Conservation (phyloP, 345 rosid genomes). For the Balakata baccata region DNA sequence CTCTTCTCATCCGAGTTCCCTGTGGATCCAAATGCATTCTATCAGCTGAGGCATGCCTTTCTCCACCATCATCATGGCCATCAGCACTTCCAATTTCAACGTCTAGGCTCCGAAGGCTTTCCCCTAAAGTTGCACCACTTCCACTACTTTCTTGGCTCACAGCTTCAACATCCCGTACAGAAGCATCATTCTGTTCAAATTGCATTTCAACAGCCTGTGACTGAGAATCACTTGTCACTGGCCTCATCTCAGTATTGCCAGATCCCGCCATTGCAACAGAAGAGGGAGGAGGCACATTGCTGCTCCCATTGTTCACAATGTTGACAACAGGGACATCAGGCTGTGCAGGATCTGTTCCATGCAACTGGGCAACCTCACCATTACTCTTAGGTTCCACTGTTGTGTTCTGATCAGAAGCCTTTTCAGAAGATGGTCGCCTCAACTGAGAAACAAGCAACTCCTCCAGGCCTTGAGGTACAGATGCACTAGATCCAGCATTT, state of each 20-base stretch:
- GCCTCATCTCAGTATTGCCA: conserved; percentile 44
- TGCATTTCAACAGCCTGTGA: conserved; percentile 83
- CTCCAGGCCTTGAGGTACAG: conserved; percentile 89
- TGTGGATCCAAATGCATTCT: conserved; percentile 53
- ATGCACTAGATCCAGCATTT: conserved; percentile 65
- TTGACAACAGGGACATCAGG: conserved; percentile 50
- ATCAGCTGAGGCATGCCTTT: conserved; percentile 72
- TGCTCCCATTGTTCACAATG: conserved; percentile 43
- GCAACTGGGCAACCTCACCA: conserved; percentile 38
- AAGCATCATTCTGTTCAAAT: conserved; percentile 77
- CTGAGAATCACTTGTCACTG: conserved; percentile 44
- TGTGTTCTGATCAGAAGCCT: conserved; percentile 53
- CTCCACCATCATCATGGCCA: conserved; percentile 96
- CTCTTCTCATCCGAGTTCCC: conserved; percentile 63
- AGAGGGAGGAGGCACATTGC: conserved; percentile 36
- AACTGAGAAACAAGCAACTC: conserved; percentile 86
- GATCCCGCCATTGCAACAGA: conserved; percentile 42
- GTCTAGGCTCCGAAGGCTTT: conserved; percentile 92
- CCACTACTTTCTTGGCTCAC: conserved; percentile 97
- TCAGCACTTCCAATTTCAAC: conserved; percentile 99
- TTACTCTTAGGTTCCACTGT: conserved; percentile 46
- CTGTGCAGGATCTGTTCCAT: conserved; percentile 44
- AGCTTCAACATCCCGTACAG: conserved; percentile 86
- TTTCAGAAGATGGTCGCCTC: conserved; percentile 62
- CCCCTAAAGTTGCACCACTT: conserved; percentile 94